phyloP scores from a whole-genome alignment of 257 asterid genomes.

The Paraleonurus japonicus region DNA sequence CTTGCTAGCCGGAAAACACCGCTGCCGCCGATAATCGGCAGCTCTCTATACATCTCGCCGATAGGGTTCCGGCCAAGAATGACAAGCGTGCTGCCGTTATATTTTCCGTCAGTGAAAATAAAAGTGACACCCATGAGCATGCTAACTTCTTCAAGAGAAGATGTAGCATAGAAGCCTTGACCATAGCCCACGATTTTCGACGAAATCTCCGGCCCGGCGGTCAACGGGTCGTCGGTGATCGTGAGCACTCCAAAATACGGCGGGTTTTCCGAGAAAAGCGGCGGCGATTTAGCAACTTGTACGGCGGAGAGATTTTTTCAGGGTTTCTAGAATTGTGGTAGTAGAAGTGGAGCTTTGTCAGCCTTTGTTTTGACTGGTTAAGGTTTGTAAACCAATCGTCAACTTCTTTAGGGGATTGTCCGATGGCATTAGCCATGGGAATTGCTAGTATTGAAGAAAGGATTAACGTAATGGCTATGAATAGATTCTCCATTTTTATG shows the following conservation, averaged over 20 bases:
- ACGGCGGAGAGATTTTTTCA: conserved; percentile 33
- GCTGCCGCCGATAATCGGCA: conserved; percentile 41
- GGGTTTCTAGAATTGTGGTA: conserved; percentile 26
- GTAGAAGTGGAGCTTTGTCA: conserved; percentile 43
- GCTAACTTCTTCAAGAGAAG: conserved; percentile 28
- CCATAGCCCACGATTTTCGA: conserved; percentile 37
- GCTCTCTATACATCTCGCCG: conserved; percentile 33
- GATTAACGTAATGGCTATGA: background rate
- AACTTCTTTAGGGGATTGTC: conserved; percentile 35
- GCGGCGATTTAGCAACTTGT: conserved; percentile 34
- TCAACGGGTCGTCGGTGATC: conserved; percentile 37
- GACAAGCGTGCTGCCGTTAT: conserved; percentile 37
- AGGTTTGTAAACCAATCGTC: conserved; percentile 32
- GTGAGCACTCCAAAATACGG: conserved; percentile 33
- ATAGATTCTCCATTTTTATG: conserved; percentile 17
- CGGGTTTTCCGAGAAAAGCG: conserved; percentile 12
- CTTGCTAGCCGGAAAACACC: conserved; percentile 41
- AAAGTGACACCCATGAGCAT: conserved; percentile 31
- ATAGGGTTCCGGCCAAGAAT: conserved; percentile 33
- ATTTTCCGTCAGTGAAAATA: conserved; percentile 31
- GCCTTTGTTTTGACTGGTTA: conserved; percentile 25
- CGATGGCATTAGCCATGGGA: background rate
- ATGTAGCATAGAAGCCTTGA: conserved; percentile 37
- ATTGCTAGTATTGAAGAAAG: background rate
- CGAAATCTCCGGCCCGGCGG: conserved; percentile 24